Evolutionary conservation across 2,329 filamentous ascomycete genomes (phyloP), one percentile per base, ranked within the genome.

Genomic region (Pseudogymnoascus sp.): DNA sequence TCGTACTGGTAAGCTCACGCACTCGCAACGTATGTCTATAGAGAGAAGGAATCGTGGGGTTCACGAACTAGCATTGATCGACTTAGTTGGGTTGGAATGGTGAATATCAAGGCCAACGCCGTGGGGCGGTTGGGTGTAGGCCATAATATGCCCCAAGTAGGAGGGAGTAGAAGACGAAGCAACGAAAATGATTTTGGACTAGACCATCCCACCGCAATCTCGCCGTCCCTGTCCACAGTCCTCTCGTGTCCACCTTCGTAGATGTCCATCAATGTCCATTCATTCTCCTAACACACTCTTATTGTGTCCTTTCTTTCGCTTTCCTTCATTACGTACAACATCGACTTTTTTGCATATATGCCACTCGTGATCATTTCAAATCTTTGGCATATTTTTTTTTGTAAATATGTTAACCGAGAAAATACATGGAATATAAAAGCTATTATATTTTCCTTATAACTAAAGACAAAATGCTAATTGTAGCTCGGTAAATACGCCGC

Each of bases 1-100:
- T 76, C 82, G 19, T 86, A 86, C 71, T 86, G 83, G 83, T 85
- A 80, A 35, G 6, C 50, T 33, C 5, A 21, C 10, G 8, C n/a
- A 56, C 29, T 4, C 11, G 29, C 29, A 19, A n/a, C 29, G 35
- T 19, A 26, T 24, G 50, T 56, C n/a, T 56, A 35, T 33, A 56
- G 1, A 21, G 10, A 14, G 29, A 10, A 16, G n/a, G 50, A 16
- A 31, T 33, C 29, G 16, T 33, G 35, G 6, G 29, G 14, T 16
- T 33, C 16, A 56, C 6, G 2, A 56, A 35, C 50, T 56, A 33
- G 50, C 50, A 56, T 56, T 33, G 29, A 16, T n/a, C 10, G 10
- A 8, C 29, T 3, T 35, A 14, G 50, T 33, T 29, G 29, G 50
- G 29, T 33, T 33, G 50, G 13, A 26, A 11, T 13, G 40, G 10